Conservation (phyloP, 1,284 basidiomycete species). For the Trametes versicolor region DNA sequence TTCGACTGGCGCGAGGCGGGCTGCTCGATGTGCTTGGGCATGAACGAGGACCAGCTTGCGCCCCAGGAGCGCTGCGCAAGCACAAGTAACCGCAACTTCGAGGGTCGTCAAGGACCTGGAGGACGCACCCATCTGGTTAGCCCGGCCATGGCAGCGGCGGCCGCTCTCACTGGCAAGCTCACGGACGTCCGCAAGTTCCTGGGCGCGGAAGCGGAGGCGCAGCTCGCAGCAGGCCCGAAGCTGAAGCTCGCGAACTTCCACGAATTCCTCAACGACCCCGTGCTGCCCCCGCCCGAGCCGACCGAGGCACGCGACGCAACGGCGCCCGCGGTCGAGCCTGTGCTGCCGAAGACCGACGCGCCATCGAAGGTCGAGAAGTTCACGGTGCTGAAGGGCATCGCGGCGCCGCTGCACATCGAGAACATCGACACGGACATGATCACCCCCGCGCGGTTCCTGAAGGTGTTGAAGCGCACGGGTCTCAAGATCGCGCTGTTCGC, state of each 20-base stretch:
- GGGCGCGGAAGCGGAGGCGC: constrained; percentile 57
- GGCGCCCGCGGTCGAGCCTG: constrained; percentile 40
- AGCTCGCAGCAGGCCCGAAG: constrained; percentile 56
- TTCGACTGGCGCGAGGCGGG: constrained; percentile 99
- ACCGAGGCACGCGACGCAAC: constrained; percentile 50
- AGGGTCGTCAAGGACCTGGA: constrained; percentile 92
- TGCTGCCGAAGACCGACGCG: constrained; percentile 60
- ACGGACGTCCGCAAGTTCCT: constrained; percentile 90
- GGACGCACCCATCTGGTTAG: constrained; percentile 94
- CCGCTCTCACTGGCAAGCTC: constrained; percentile 89
- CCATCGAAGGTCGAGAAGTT: constrained; percentile 83
- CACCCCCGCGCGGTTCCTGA: constrained; percentile 96
- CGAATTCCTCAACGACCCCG: constrained; percentile 83
- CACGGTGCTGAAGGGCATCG: constrained; percentile 82
- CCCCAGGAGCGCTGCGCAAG: constrained; percentile 95
- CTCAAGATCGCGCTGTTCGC: constrained; percentile 92
- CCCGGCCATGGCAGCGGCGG: constrained; percentile 96
- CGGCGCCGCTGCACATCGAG: constrained; percentile 90
- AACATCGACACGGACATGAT: constrained; percentile 99
- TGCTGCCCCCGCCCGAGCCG: constrained; percentile 73
- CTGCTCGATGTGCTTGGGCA: constrained; percentile 98
- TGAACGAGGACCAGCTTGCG: constrained; percentile 95
- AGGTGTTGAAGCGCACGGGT: constrained; percentile 94
- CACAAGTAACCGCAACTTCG: constrained; percentile 97
- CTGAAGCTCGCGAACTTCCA: constrained; percentile 76